phyloP scores from a whole-genome alignment of 129 eudicot genomes.

The Flaveria trinervia region DNA sequence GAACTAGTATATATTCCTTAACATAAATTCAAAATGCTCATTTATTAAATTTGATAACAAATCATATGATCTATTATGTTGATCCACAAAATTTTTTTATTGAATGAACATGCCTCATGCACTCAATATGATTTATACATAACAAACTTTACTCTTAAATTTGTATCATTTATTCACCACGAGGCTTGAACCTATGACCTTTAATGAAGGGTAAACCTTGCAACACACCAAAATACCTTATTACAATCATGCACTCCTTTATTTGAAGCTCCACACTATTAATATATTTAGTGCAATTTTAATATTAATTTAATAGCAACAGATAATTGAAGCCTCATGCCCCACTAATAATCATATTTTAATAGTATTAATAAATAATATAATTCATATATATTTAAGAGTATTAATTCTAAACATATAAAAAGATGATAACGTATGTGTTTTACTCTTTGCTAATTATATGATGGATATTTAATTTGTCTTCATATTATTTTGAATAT shows the following conservation, averaged over 20 bases:
- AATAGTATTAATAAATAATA: too few species aligned
- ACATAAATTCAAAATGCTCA: too few species aligned
- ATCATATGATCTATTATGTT: not conserved
- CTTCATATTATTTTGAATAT: not conserved
- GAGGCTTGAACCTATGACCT: too few species aligned
- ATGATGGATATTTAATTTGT: not conserved
- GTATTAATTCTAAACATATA: too few species aligned
- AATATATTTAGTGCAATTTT: not conserved
- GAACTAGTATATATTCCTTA: too few species aligned
- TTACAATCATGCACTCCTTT: too few species aligned
- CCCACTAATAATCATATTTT: not conserved
- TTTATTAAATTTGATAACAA: not conserved
- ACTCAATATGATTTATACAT: too few species aligned
- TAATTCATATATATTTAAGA: too few species aligned
- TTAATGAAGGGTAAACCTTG: too few species aligned
- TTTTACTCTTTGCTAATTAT: not conserved
- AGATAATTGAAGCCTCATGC: not conserved
- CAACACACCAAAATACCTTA: too few species aligned
- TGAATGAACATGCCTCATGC: slow-evolving; percentile 7
- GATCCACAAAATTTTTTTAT: not conserved
- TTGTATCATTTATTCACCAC: too few species aligned
- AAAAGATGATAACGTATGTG: not conserved
- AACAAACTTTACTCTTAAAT: too few species aligned
- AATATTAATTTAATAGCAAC: not conserved
- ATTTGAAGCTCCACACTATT: not conserved